Evolutionary conservation across 2,329 filamentous ascomycete species (phyloP).

Genomic region (Aspergillus nomiae): DNA sequence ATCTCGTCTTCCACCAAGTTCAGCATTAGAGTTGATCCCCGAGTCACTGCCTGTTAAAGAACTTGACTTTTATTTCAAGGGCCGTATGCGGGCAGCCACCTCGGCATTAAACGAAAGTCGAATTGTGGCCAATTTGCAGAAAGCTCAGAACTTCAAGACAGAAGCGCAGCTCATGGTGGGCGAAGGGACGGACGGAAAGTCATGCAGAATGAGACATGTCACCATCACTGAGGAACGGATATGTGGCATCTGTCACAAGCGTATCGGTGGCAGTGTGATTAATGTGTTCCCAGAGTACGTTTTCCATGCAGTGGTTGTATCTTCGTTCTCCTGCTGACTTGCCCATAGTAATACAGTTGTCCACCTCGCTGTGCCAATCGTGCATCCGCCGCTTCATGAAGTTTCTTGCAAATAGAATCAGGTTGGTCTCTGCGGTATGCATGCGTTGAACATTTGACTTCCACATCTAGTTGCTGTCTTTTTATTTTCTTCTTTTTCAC

Average conservation of each 20-base stretch:
- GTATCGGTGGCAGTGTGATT: conserved; percentile 87
- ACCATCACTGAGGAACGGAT: conserved; percentile 84
- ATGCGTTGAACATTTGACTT: conserved; percentile 3
- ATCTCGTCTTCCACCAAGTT: conserved; percentile 82
- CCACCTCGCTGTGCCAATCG: conserved; percentile 73
- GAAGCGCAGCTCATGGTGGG: conserved; percentile 76
- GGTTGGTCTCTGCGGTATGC: conserved; percentile 6
- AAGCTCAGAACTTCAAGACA: conserved; percentile 75
- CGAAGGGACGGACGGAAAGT: conserved; percentile 56
- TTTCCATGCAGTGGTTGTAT: background rate
- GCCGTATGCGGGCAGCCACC: conserved; percentile 84
- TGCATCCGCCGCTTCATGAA: conserved; percentile 30
- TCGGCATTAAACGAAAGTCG: conserved; percentile 77
- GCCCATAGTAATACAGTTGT: conserved; percentile 60
- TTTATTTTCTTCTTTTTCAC: conserved; percentile 23
- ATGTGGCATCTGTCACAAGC: conserved; percentile 90
- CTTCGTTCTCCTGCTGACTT: conserved; percentile 20
- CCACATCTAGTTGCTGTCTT: background rate
- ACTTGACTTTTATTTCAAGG: conserved; percentile 87
- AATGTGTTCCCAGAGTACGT: conserved; percentile 82
- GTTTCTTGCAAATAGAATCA: conserved; percentile 21
- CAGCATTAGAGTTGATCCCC: conserved; percentile 84
- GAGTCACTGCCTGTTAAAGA: conserved; percentile 74
- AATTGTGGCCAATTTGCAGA: conserved; percentile 74
- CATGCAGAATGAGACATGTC: conserved; percentile 67